Base-by-base conservation (phyloP, 1,284 basidiomycete genomes). In the Ganoderma meredithae region DNA sequence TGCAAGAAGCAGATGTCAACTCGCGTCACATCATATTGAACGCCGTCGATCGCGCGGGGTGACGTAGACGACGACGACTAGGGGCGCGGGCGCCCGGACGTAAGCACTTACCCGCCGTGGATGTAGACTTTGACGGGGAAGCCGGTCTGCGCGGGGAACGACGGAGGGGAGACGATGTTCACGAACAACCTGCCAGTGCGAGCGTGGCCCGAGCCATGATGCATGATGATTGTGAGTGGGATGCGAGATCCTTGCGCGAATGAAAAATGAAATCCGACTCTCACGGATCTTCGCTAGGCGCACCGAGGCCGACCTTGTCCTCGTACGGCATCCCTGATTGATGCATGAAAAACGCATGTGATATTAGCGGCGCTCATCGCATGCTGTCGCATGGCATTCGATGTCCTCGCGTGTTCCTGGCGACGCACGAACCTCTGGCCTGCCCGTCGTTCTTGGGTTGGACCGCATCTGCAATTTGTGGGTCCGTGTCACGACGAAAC, bases 101-200 rank as follows among this genome's bases (percentile, higher is more conserved):
- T 69, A 31, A 31, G 27, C 27, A 31, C 27, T 31, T 31, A 89
- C 89, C 90, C 90, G 77, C 92, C 92, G 69, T 94, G 92, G 47
- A 93, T 89, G 78, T 92, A 94, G 1, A 93, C 85, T 67, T 86
- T 89, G 61, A 93, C 91, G 0, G 91, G 89, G 67, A 89, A 86
- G n/a, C 79, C 79, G 19, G 77, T 79, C 41, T 80, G 76, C 0
- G 79, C 71, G 17, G 87, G 83, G 75, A 86, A 88, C 0, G 84
- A 81, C 0, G 90, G 88, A 0, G 92, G 93, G 0, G 82, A 77
- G 58, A 88, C 87, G 63, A 94, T 88, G 77, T 94, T 93, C 60
- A 92, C 79, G 74, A 92, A 93, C 53, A 91, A 78, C 3, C 89
- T 90, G 40, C 12, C 67, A 60, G 27, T 17, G 52, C 61, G 36